Base-by-base conservation (phyloP, 225 moss, liverwort and hornwort species). In the Thuidium tamariscinum region DNA sequence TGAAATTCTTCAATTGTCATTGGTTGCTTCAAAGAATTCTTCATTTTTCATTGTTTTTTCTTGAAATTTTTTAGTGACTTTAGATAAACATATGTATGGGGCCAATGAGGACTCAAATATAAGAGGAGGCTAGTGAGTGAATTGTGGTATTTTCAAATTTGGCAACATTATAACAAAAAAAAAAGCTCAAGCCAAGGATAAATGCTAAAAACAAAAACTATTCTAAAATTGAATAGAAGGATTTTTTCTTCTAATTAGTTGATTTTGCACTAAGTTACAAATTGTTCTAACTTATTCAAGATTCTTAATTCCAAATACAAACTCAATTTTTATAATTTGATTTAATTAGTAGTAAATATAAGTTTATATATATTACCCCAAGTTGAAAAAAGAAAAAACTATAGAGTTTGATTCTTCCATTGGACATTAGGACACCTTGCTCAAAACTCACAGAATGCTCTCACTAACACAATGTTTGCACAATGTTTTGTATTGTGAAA, bases 401-500 rank as follows among this genome's bases (percentile, higher is more conserved):
- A 2, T 44, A 46, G 6, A 5, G 2, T 3, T 0, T 1, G 30
- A 46, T 72, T 1, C 3, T 46, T n/a, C 1, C 0, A 0, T 49
- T 30, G 0, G 2, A n/a, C 9, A 1, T 48, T 19, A 11, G 7
- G 0, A 0, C 2, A 19, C 11, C 4, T 5, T 0, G 0, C 1
- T 46, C 18, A 46, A 30, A 30, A 6, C 4, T 73, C 6, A 44
- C 42, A 1, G 2, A 17, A 27, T 42, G 2, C 0, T 42, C 5
- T 42, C 2, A 42, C 9, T 27, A 42, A 14, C 3, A 69, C 15
- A 41, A 27, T 71, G 5, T 27, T 27, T 16, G 10, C 2, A 4
- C 1, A 48, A 19, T 73, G 19, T 30, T 48, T 73, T 48, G 0
- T 7, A 0, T 18, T 18, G 30, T 4, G 0, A 29, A 1, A 72